Base-by-base conservation (phyloP, 352 stramenopile species). In the Phytopythium chamaehyphon region DNA sequence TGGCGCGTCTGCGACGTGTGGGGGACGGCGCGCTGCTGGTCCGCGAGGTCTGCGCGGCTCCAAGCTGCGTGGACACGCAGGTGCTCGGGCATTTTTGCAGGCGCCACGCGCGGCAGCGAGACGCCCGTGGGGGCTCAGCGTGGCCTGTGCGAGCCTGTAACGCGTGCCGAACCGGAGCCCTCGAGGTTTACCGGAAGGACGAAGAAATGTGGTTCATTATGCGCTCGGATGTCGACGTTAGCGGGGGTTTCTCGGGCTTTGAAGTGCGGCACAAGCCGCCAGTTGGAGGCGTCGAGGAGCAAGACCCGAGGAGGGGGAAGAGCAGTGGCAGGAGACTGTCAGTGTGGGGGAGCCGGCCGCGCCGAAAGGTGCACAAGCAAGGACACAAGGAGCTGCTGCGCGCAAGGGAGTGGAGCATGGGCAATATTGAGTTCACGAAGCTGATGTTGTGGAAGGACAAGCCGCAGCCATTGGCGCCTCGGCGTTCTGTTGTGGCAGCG, bases 371-470 rank as follows among this genome's bases (percentile, higher is more conserved):
- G 18, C 73, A 68, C n/a, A 46, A 69, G 42, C 62, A 65, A 31
- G 57, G 63, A 15, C 57, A 69, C 36, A 75, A 73, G 23, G 80
- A 90, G 53, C 60, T 75, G 43, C 57, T 69, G 54, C 61, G 64
- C 23, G 80, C 76, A 43, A 48, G 69, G 14, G 80, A 90, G 51
- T 88, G 73, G 68, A 90, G 76, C 55, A 49, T 83, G 16, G 79
- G 79, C 46, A 88, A 88, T 37, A 58, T 86, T 50, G 54, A 69
- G 0, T 19, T 66, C 39, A 61, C 76, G 40, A 69, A 75, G 39
- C 57, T 66, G 57, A 70, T 74, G 44, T 64, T 90, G 16, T 90
- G 80, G 80, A 65, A 61, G 51, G 75, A 87, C 28, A 90, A 88
- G 43, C 45, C 54, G 16, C 66, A 71, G 42, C 72, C 74, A 3